Conservation (phyloP, 345 rosid genomes). For the Syzygium jambos region DNA sequence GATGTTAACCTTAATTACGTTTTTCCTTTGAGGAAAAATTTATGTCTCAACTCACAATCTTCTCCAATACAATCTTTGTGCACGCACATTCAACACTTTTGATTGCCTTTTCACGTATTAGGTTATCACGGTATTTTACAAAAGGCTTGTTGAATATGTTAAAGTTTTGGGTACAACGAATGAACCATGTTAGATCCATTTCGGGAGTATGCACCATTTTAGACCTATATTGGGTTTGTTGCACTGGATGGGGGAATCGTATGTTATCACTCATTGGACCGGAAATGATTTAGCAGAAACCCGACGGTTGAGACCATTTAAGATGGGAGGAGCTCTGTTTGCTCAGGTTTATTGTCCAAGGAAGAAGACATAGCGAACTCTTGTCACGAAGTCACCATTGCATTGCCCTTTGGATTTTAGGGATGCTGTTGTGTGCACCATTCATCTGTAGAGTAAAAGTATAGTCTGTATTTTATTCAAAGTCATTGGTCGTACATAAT, state of each 20-base stretch:
- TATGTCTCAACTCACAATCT: no score
- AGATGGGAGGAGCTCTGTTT: conserved; percentile 40
- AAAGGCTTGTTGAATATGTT: no score
- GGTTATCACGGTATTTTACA: no score
- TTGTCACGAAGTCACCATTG: conserved; percentile 44
- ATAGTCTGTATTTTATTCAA: not conserved
- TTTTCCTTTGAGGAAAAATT: no score
- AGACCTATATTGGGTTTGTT: conserved; percentile 33
- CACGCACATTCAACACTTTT: no score
- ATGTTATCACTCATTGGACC: conserved; percentile 42
- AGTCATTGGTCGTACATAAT: not conserved
- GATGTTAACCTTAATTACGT: no score
- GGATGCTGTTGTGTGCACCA: conserved; percentile 57
- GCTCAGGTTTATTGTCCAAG: conserved; percentile 63
- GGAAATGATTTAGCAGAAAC: conserved; percentile 36
- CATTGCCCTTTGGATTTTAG: conserved; percentile 44
- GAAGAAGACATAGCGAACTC: conserved; percentile 65
- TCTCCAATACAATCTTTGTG: no score
- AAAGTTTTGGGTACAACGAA: no score
- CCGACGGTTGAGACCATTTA: conserved; percentile 30
- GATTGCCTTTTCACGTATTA: not conserved
- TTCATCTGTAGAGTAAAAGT: conserved; percentile 31
- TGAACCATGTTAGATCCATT: no score
- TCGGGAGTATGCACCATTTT: no score
- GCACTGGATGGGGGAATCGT: conserved; percentile 56